Evolutionary conservation across 2,329 filamentous ascomycete species (phyloP).

Genomic region (Colletotrichum ledebouriae): DNA sequence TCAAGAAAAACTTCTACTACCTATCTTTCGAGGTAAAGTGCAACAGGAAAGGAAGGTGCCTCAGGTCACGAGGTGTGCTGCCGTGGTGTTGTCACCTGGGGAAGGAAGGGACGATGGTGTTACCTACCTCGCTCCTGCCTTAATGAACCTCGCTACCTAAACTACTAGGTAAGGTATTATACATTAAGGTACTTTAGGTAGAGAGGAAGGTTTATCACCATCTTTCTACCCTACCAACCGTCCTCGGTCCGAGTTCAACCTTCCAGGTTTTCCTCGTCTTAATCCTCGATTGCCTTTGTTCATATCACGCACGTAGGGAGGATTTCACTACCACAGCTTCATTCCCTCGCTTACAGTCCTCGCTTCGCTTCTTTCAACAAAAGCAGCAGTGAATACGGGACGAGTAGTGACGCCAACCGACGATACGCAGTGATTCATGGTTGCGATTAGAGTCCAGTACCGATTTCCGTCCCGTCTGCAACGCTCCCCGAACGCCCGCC

Average conservation of each 20-base stretch:
- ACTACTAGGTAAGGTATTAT: too few species aligned
- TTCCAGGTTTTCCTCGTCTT: too few species aligned
- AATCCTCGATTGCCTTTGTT: too few species aligned
- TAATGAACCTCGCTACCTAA: not conserved
- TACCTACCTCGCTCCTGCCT: conserved; percentile 15
- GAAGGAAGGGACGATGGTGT: conserved; percentile 23
- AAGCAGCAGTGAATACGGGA: not conserved
- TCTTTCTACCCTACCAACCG: too few species aligned
- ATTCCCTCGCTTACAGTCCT: too few species aligned
- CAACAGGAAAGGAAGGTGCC: not conserved
- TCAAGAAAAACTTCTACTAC: not conserved
- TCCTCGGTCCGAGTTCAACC: too few species aligned
- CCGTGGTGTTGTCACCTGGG: not conserved
- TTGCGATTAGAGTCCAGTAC: not conserved
- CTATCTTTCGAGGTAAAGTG: not conserved
- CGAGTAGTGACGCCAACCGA: conserved; percentile 4
- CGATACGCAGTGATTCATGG: not conserved
- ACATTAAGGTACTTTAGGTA: too few species aligned
- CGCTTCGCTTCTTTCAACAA: not conserved
- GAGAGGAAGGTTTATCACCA: too few species aligned
- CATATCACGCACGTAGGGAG: too few species aligned
- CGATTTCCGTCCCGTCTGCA: not conserved
- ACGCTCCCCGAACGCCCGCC: not conserved
- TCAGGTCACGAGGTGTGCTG: conserved; percentile 4
- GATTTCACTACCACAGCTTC: too few species aligned